Conservation (phyloP, 768 basidiomycete species). For the Hortiboletus campestris region DNA sequence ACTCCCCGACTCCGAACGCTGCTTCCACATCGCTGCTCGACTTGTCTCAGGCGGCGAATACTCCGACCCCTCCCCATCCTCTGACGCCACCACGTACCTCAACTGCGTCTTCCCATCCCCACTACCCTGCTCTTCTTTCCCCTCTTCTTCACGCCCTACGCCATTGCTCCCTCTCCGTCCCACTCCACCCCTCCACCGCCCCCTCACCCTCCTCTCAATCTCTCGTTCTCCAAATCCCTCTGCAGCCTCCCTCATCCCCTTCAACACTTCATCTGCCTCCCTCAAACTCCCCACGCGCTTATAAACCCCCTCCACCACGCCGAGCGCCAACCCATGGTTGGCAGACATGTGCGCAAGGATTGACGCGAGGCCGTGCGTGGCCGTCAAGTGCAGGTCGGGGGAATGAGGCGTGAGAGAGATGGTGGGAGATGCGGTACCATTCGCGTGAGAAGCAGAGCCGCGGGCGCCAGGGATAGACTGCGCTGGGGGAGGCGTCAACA, state of each 20-base stretch:
- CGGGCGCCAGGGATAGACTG: background rate
- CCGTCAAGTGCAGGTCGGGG: constrained; percentile 13
- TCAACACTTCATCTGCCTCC: constrained; percentile 39
- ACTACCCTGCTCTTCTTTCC: no score
- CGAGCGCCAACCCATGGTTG: constrained; percentile 43
- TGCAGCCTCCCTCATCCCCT: constrained; percentile 38
- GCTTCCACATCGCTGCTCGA: constrained; percentile 27
- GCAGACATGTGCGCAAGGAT: constrained; percentile 40
- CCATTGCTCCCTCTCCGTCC: background rate
- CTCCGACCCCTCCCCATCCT: constrained; percentile 17
- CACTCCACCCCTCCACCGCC: no score
- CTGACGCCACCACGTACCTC: constrained; percentile 11
- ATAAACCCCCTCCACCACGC: constrained; percentile 42
- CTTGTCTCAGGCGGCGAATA: constrained; percentile 31
- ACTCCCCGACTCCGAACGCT: constrained; percentile 6
- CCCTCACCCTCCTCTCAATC: constrained; percentile 4
- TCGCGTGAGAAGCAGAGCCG: background rate
- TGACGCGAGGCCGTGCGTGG: constrained; percentile 29
- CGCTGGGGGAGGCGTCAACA: constrained; percentile 7
- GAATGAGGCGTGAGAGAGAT: constrained; percentile 6
- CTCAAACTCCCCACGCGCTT: constrained; percentile 32
- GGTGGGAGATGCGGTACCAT: background rate
- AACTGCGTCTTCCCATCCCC: background rate
- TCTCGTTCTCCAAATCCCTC: constrained; percentile 26
- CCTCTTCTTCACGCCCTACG: background rate